Conservation (phyloP, 1,284 basidiomycete genomes). For the Apiotrichum mycotoxinovorans region DNA sequence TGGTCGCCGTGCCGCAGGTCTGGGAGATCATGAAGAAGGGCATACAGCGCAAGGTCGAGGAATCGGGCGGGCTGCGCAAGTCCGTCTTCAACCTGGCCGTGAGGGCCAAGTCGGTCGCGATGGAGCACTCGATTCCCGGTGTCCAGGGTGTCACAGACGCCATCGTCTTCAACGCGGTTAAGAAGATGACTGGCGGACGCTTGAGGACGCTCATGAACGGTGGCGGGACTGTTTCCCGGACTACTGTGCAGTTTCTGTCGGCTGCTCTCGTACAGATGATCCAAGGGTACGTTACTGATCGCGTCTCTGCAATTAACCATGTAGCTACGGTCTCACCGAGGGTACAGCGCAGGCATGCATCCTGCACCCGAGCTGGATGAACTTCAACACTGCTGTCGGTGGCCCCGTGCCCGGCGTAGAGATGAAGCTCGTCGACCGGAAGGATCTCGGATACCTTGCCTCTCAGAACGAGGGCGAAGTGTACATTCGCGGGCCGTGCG, state of each 20-base stretch:
- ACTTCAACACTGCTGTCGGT: conserved; percentile 66
- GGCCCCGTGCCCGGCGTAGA: conserved; percentile 83
- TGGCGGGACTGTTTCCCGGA: conserved; percentile 73
- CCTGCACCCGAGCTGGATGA: conserved; percentile 67
- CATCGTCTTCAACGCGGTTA: conserved; percentile 70
- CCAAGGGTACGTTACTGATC: conserved; percentile 55
- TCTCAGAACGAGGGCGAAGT: conserved; percentile 68
- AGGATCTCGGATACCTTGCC: conserved; percentile 68
- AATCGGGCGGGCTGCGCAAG: conserved; percentile 66
- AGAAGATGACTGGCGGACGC: conserved; percentile 78
- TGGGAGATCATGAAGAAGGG: conserved; percentile 93
- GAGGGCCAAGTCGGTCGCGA: conserved; percentile 40
- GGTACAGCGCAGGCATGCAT: conserved; percentile 52
- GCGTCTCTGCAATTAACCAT: too few relatives aligned
- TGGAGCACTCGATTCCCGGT: conserved; percentile 55
- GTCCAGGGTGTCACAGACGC: conserved; percentile 69
- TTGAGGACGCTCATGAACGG: conserved; percentile 75
- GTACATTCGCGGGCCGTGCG: conserved; percentile 46
- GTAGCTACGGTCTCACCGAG: conserved; percentile 88
- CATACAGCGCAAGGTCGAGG: conserved; percentile 72
- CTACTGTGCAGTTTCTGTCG: conserved; percentile 87
- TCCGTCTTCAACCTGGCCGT: conserved; percentile 51
- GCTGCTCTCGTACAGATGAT: conserved; percentile 74
- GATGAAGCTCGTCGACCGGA: conserved; percentile 75
- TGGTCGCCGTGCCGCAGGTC: conserved; percentile 90